phyloP scores from a whole-genome alignment of 148 eudicot genomes.

The Rhododendron griersonianum region DNA sequence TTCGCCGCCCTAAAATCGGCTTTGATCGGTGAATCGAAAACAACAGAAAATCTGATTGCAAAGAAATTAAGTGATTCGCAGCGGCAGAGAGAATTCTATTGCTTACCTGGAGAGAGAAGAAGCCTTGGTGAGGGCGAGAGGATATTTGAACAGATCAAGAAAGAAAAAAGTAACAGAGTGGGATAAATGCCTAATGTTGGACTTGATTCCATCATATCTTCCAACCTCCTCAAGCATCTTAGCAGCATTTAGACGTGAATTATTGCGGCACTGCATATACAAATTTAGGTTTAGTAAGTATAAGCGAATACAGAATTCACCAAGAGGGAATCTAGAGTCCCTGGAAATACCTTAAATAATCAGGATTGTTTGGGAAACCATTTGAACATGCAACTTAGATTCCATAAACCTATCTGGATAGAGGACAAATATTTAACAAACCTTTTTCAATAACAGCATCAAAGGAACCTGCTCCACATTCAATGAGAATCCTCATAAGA shows the following conservation, averaged over 20 bases:
- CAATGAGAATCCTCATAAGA: neutral
- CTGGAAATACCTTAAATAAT: constrained; percentile 36
- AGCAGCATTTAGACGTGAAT: constrained; percentile 56
- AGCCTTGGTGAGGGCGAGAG: constrained; percentile 55
- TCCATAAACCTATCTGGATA: neutral
- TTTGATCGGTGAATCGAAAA: neutral
- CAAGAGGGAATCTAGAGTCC: constrained; percentile 86
- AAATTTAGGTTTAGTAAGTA: constrained; percentile 17
- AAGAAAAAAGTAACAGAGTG: constrained; percentile 21
- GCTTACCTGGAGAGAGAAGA: constrained; percentile 71
- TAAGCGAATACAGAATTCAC: constrained; percentile 42
- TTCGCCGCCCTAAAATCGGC: constrained; percentile 65
- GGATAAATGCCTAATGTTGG: neutral
- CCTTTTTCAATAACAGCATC: constrained; percentile 89
- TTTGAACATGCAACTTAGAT: neutral
- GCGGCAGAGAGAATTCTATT: neutral
- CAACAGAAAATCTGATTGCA: neutral
- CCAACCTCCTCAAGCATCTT: constrained; percentile 81
- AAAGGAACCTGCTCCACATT: constrained; percentile 60
- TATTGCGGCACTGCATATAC: constrained; percentile 58
- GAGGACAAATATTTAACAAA: constrained; percentile 15
- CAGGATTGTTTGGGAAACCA: neutral
- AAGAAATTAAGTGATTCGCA: neutral
- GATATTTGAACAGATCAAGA: constrained; percentile 51
- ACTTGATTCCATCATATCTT: constrained; percentile 38